Base-by-base conservation (phyloP, 2,329 filamentous ascomycete species). In the Calonectria pteridis region DNA sequence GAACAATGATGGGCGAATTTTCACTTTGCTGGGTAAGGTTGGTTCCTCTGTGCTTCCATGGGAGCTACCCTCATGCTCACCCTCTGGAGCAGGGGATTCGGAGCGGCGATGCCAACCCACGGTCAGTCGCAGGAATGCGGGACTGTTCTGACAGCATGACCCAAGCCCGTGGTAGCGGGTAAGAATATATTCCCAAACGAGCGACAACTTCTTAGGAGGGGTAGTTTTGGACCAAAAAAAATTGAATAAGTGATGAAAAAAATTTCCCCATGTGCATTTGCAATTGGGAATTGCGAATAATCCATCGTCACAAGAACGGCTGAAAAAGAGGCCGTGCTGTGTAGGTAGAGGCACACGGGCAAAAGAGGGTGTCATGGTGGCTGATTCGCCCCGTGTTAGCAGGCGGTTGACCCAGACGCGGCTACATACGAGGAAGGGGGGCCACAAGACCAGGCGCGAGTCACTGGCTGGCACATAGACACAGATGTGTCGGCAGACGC, bases 131-230 rank as follows among this genome's bases (percentile, higher is more conserved):
- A 33, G 51, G 50, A 33, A 11, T 23, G 63, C 43, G 46, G 49
- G 40, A 37, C 67, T 62, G 35, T 11, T 55, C 68, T 65, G n/a
- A 53, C 62, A 63, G 70, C 70, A 68, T 72, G 71, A 65, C 65
- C 71, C 71, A 72, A 55, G 65, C 65, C 65, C 65, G 59, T 26
- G 71, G 71, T 51, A 58, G 37, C 59, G 65, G 70, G 65, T 69
- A 53, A 69, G 50, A 55, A 58, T 43, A n/a, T 16, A 26, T 23
- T 23, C 35, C 18, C 37, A 37, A 31, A 46, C 31, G 35, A 37
- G 26, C 13, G 58, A 31, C 58, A 3, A n/a, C 37, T 29, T 13
- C 14, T 40, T 33, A 26, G 18, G 50, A 40, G 16, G 43, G 26
- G 18, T 3, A 6, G 4, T 20, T 20, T 43, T 43, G 4, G 7